These are phyloP conservation scores for Trametes versicolor DNA, from an alignment of 1,284 basidiomycete species.

Conservation along the genomic window DNA sequence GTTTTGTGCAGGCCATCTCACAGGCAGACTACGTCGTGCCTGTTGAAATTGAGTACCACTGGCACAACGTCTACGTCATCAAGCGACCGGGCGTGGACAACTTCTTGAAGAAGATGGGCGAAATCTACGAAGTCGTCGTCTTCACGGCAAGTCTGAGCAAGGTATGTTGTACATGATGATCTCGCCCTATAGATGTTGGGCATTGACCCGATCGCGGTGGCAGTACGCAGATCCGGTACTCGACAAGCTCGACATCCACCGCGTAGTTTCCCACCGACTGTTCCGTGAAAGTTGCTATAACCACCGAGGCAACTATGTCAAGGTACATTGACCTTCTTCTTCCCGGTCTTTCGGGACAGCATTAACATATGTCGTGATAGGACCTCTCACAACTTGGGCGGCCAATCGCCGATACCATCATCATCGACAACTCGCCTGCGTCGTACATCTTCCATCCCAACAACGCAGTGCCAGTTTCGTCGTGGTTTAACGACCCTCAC, in stretches of 20 bases:
- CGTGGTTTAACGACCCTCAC: constrained; percentile 99
- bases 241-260: constrained; percentile 94
- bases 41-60: constrained; percentile 98
- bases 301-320: constrained; percentile 99
- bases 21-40: constrained; percentile 98
- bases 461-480: constrained; percentile 98
- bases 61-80: constrained; percentile 99
- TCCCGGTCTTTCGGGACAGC: constrained; percentile 7
- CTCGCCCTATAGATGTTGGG: constrained; percentile 16
- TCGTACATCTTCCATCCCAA: constrained; percentile 99
- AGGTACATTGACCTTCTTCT: constrained; percentile 67
- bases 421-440: constrained; percentile 98
- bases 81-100: constrained; percentile 98
- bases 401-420: constrained; percentile 93
- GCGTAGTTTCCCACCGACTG: constrained; percentile 93
- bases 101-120: constrained; percentile 97
- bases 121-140: constrained; percentile 97
- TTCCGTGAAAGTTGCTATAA: constrained; percentile 99
- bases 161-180: constrained; percentile 52
- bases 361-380: constrained; percentile 51
- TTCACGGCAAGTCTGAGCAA: constrained; percentile 99
- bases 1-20: constrained; percentile 79
- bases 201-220: constrained; percentile 19
- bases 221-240: constrained; percentile 98
- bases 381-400: constrained; percentile 97